Percentiles rank a stretch among this genome's conserved stretches.
These are phyloP conservation scores for Hypholoma fasciculare DNA, from an alignment of 768 basidiomycete genomes.

Conservation along the genomic window DNA sequence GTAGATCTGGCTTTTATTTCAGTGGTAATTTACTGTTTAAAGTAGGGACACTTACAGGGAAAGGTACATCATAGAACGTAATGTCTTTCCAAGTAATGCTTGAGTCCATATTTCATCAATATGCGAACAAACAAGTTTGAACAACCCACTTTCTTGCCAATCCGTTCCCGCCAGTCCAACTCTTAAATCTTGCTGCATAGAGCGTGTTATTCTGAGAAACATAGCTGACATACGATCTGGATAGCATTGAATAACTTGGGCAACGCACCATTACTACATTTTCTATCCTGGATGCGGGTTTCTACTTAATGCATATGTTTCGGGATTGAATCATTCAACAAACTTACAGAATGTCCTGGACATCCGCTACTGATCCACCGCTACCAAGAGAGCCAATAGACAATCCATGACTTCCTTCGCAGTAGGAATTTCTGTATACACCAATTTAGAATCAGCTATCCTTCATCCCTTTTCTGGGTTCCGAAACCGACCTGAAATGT, in stretches of 20 bases:
- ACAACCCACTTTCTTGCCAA: slow-evolving; percentile 49
- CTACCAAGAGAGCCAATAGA: slow-evolving; percentile 56
- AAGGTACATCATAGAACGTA: slow-evolving; percentile 47
- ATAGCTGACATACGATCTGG: neutral
- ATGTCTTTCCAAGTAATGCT: slow-evolving; percentile 65
- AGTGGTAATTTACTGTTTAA: neutral
- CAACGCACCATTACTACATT: slow-evolving; percentile 41
- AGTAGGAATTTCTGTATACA: slow-evolving; percentile 43
- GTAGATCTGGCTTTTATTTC: slow-evolving; percentile 43
- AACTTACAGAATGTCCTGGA: slow-evolving; percentile 55
- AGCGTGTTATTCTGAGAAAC: slow-evolving; percentile 43
- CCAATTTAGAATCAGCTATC: neutral
- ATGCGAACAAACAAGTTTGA: neutral
- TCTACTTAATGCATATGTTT: neutral
- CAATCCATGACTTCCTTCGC: slow-evolving; percentile 59
- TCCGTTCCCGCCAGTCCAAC: slow-evolving; percentile 65
- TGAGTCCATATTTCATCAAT: neutral
- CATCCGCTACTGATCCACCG: slow-evolving; percentile 48
- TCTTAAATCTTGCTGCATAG: slow-evolving; percentile 67
- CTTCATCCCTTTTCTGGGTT: too few relatives aligned
- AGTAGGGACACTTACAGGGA: slow-evolving; percentile 42
- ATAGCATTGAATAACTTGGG: neutral
- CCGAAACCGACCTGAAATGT: slow-evolving; percentile 37
- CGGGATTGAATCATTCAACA: slow-evolving; percentile 3
- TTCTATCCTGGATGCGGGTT: slow-evolving; percentile 35